phyloP scores from a whole-genome alignment of 2,329 filamentous ascomycete species.

The Cercospora sp. region DNA sequence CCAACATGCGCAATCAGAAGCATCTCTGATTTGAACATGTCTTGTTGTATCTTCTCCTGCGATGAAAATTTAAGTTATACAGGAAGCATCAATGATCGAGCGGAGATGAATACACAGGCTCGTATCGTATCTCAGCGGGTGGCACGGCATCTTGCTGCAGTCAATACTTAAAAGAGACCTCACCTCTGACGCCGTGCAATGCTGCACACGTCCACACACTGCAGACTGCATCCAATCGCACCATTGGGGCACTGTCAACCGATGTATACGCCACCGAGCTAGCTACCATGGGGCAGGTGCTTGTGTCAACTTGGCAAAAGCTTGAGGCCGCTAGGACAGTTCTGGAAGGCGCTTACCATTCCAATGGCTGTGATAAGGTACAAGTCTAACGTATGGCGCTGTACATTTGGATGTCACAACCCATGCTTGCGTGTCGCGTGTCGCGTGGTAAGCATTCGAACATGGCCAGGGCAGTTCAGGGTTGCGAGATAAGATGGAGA shows the following conservation, averaged over 20 bases:
- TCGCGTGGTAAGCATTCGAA: background rate
- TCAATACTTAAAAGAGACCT: background rate
- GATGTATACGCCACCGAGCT: background rate
- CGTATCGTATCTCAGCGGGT: background rate
- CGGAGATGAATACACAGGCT: background rate
- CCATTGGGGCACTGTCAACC: background rate
- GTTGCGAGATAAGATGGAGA: background rate
- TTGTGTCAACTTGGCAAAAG: constrained; percentile 4
- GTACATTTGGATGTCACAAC: background rate
- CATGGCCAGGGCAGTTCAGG: background rate
- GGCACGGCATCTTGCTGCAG: background rate
- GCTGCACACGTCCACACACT: background rate
- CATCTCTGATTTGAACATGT: background rate
- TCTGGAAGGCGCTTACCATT: background rate
- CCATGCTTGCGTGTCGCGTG: background rate
- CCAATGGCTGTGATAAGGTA: background rate
- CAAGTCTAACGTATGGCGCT: too few relatives aligned
- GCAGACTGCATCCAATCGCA: background rate
- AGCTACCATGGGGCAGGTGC: background rate
- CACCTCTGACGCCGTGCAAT: background rate
- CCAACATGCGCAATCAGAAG: background rate
- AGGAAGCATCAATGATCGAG: background rate
- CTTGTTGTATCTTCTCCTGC: background rate
- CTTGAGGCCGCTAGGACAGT: background rate
- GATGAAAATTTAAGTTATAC: background rate